Evolutionary conservation across 768 basidiomycete species (phyloP).

Genomic region (Naganishia onofrii): DNA sequence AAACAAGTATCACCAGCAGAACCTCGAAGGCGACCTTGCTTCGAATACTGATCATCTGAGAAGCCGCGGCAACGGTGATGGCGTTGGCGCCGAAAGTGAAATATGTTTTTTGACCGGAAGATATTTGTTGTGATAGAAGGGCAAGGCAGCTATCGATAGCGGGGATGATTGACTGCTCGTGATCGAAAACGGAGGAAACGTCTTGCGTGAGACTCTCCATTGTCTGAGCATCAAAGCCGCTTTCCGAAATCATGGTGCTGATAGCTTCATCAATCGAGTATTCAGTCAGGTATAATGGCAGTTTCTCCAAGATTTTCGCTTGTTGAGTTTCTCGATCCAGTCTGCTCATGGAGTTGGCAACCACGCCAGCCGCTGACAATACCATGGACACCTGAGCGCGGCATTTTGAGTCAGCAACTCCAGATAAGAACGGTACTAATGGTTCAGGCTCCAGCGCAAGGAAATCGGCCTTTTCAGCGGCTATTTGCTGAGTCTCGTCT

Average conservation of each 20-base stretch:
- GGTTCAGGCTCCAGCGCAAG: not conserved
- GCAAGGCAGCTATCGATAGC: constrained; percentile 6
- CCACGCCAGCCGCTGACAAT: constrained; percentile 5
- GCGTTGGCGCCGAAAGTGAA: not conserved
- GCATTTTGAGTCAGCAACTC: not conserved
- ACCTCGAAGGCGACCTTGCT: constrained; percentile 17
- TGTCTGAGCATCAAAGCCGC: not conserved
- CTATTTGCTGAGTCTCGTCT: constrained; percentile 13
- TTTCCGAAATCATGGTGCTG: not conserved
- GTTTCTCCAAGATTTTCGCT: constrained; percentile 13
- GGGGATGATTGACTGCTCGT: not conserved
- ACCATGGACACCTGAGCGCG: constrained; percentile 7
- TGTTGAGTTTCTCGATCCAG: not conserved
- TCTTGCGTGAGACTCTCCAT: not conserved
- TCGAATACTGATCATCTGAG: constrained; percentile 9
- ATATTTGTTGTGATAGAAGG: constrained; percentile 1
- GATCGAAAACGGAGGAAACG: not conserved
- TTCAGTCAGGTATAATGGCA: not conserved
- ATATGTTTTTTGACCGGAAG: not conserved
- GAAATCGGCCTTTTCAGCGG: constrained; percentile 13
- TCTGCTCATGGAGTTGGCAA: constrained; percentile 7
- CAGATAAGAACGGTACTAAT: not conserved
- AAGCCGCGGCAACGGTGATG: not conserved
- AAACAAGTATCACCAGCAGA: constrained; percentile 7
- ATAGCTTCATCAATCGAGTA: constrained; percentile 23